Base-by-base conservation (phyloP, 2,329 filamentous ascomycete species). In the Ascochyta clinopodiicola region DNA sequence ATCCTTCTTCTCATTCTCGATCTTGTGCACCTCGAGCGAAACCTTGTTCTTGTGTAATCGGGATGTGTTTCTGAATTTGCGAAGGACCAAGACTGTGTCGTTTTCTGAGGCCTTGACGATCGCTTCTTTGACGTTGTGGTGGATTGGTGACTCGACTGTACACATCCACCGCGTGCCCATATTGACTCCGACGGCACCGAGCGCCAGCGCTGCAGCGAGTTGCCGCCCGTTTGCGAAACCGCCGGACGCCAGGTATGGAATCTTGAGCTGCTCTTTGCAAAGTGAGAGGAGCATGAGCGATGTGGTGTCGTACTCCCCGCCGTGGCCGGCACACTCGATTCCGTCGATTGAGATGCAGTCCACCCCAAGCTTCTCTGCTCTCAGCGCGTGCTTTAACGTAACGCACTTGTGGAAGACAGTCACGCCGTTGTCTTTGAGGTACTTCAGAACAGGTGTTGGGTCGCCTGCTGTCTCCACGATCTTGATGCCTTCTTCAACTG, bases 291-390 rank as follows among this genome's bases (percentile, higher is more conserved):
- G 63, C 52, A 83, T 82, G 57, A 84, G 80, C 61, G 81, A 82
- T 34, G 81, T 82, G 49, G 82, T 82, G 56, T 84, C 81, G 56
- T 77, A 75, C 66, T 84, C 81, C 52, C 81, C 81, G 15, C 82
- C 81, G 57, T 84, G 81, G 15, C 68, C 67, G 2, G 67, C 67
- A 48, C 67, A 71, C 44, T 71, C 68, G 24, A 69, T 66, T 13
- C 66, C 66, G 24, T 69, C 66, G 35, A 69, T 69, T 3, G 63
- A 67, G 6, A 69, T 64, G 39, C 57, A 65, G 35, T 68, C 64
- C 12, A 68, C 66, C 9, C 66, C 66, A 12, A 69, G 35, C 44
- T 66, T 68, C 46, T 68, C 61, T 19, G 67, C 66, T 8, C 61
- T 53, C 24, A 68, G 44, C 15, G 67, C 66, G 48, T 70, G 67